Evolutionary conservation across 352 stramenopile species (phyloP), one percentile per base, ranked within the genome.

Genomic region (Albugo candida): DNA sequence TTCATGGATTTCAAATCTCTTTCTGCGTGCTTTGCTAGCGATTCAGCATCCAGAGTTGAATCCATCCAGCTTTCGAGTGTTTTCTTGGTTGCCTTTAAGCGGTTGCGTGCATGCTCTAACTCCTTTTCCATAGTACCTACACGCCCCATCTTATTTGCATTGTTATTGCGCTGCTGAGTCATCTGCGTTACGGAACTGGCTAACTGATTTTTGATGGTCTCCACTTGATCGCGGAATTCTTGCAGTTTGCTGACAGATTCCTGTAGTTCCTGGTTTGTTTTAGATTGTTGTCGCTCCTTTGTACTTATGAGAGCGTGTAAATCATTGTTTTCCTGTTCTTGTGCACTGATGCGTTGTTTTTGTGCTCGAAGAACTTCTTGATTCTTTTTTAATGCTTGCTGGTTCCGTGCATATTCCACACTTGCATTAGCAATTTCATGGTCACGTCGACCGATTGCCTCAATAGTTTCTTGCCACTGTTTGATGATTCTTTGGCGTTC

Each of bases 381-480:
- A 42, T 77, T 58, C 37, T 88, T 71, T 48, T 86, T 79, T 36
- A 60, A 62, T 44, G 68, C 58, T 11, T 71, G 51, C 11, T 54
- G 62, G 48, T 77, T 60, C 0, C 65, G 70, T 17, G 80, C 84
- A 58, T 91, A 97, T 47, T 89, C 66, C 54, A 93, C 76, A 38
- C 84, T 84, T n/a, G 89, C 70, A 12, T 69, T 55, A n/a, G 75
- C 77, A 39, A 98, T 97, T 45, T 97, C 88, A 40, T 83, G 63
- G 51, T 98, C 92, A 18, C 93, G 74, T 10, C 70, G 60, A 62
- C 91, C 82, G 75, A 97, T 96, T 11, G 80, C 76, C 45, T 93
- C 82, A 41, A 98, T 92, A 2, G 84, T 94, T 40, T 86, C 78
- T 62, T 97, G 85, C 93, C 89, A 97, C 55, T 97, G 83, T 45